phyloP scores from a whole-genome alignment of 176 grass and related monocot genomes.

The Carex pumila region DNA sequence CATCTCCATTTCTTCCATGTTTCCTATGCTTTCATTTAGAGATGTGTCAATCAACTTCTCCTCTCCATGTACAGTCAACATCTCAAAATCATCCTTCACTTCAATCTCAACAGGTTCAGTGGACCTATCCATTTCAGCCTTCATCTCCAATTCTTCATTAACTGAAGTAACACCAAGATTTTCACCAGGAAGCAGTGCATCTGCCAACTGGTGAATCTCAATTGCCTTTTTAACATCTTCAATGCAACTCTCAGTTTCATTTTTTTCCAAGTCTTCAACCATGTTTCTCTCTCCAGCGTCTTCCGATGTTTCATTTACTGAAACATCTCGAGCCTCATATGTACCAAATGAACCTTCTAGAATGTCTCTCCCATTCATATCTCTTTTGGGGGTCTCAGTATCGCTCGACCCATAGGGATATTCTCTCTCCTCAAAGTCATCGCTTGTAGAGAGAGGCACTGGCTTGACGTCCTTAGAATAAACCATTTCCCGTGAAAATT shows the following conservation, averaged over 20 bases:
- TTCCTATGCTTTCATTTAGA: background rate
- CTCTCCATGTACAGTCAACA: background rate
- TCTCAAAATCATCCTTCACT: constrained; percentile 4
- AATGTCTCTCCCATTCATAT: background rate
- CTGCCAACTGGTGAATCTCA: background rate
- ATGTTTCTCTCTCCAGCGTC: background rate
- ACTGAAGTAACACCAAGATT: background rate
- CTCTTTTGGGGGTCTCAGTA: background rate
- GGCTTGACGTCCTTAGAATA: constrained; percentile 25
- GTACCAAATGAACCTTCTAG: background rate
- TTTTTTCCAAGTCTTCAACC: background rate
- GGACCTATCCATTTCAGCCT: constrained; percentile 8
- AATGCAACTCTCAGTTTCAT: constrained; percentile 20
- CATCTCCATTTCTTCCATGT: constrained; percentile 20
- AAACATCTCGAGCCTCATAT: background rate
- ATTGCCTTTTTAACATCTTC: constrained; percentile 16
- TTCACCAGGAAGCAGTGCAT: background rate
- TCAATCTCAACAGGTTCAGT: constrained; percentile 10
- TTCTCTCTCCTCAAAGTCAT: constrained; percentile 40
- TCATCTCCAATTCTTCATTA: background rate
- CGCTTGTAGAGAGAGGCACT: constrained; percentile 30
- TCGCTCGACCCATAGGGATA: constrained; percentile 34
- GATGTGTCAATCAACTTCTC: background rate
- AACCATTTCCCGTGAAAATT: constrained; percentile 25
- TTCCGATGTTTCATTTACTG: background rate